A percentile compares a stretch with the other conserved stretches of the same genome.
These are phyloP conservation scores for Berkeleyomyces rouxiae DNA, from an alignment of 2,329 filamentous ascomycete genomes.

Conservation along the genomic window DNA sequence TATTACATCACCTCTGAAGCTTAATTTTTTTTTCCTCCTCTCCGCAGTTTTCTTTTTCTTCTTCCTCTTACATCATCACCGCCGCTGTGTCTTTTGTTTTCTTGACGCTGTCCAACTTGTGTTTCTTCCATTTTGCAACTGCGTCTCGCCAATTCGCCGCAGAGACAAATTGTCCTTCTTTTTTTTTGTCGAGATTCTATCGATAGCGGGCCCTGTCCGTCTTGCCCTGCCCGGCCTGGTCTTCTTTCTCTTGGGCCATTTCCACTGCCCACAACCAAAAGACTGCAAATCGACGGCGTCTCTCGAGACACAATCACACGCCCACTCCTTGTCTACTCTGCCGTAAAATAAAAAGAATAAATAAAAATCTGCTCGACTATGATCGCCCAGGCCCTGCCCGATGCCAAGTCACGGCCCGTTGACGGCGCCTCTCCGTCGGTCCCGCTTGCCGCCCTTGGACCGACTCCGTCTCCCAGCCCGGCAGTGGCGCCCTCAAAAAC, in stretches of 20 bases:
- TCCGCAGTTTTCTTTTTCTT: background rate
- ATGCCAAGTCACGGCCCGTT: background rate
- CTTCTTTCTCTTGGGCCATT: background rate
- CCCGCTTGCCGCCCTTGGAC: conserved; percentile 26
- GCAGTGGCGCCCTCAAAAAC: background rate
- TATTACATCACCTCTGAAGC: background rate
- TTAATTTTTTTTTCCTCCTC: background rate
- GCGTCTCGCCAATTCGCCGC: background rate
- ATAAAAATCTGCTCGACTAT: background rate
- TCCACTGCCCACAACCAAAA: background rate
- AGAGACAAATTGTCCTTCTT: background rate
- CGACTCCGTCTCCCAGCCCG: background rate
- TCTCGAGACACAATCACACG: background rate
- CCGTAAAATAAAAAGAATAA: too few relatives aligned
- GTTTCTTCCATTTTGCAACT: too few relatives aligned
- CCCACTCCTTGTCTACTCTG: background rate
- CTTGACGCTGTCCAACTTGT: too few relatives aligned
- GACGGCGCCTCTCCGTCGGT: conserved; percentile 16
- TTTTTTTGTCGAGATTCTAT: background rate
- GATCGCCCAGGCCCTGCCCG: background rate
- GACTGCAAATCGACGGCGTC: background rate
- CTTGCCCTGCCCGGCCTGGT: background rate
- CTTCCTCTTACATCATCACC: background rate
- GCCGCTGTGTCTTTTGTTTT: background rate
- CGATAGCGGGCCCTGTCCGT: background rate